Evolutionary conservation across 31 red algal genomes (phyloP), one percentile per base, ranked within the genome.

Genomic region (Asparagopsis taxiformis): DNA sequence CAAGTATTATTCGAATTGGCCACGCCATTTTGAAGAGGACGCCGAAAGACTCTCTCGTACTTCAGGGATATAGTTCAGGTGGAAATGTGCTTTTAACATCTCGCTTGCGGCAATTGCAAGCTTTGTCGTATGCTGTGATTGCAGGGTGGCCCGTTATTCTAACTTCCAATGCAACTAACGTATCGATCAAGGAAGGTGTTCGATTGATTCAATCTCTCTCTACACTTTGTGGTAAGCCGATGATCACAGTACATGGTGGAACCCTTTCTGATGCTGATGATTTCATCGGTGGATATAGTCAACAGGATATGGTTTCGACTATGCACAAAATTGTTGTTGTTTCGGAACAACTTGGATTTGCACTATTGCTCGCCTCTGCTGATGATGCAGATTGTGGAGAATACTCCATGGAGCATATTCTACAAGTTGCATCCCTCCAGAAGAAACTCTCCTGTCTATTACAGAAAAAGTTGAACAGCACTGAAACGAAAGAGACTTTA

Each of bases 201-300:
- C 19, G 35, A 51, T 31, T 88, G 24, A 43, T 88, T 3, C n/a
- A 88, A 23, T 51, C 52, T 23, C 62, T 88, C 28, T 71, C 62
- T 39, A 38, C 30, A 35, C 41, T 62, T 25, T 65, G 34, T 55
- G 83, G 83, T 1, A 88, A 78, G 62, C 55, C 50, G 22, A 3
- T 88, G 23, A 70, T 11, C 3, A 33, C 62, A 2, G 34, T 88
- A 32, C 72, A 88, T 64, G 83, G 72, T 16, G 32, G 49, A 20
- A 41, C 65, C 3, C 61, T 88, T 59, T 67, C 66, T 13, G 73
- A 78, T 59, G 32, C 36, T 78, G 83, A 88, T 60, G 65, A 69
- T n/a, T 77, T 88, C 26, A 41, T 88, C 26, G 83, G 83, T 3
- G 73, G 83, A 0, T 88, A 78, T 29, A 41, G 37, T 36, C 83